These are phyloP conservation scores for Penicillium ochrochloron DNA, from an alignment of 495 filamentous ascomycete species.

Conservation along the genomic window DNA sequence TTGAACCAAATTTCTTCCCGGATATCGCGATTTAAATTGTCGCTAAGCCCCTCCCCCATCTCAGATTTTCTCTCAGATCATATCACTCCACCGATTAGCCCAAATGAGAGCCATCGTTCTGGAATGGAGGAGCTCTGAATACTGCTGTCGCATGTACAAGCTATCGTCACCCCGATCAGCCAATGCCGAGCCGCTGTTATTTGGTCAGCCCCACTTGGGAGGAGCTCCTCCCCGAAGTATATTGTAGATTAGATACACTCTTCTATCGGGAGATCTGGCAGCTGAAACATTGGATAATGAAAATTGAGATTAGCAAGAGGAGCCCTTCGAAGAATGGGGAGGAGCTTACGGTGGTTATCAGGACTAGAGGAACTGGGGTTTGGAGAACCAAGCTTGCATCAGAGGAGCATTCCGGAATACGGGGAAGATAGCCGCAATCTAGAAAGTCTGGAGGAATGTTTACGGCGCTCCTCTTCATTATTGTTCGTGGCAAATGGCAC, in stretches of 20 bases:
- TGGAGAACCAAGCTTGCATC: not conserved
- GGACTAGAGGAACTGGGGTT: not conserved
- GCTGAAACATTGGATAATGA: not conserved
- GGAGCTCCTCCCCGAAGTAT: conserved; percentile 22
- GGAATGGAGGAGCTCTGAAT: conserved; percentile 9
- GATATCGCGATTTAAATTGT: conserved; percentile 14
- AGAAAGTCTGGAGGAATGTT: not conserved
- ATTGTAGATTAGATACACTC: not conserved
- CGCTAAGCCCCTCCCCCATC: not conserved
- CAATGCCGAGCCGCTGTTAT: not conserved
- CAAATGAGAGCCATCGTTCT: not conserved
- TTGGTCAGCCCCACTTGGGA: conserved; percentile 13
- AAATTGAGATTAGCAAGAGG: not conserved
- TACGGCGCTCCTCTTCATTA: not conserved
- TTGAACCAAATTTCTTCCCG: not conserved
- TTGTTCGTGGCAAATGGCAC: not conserved
- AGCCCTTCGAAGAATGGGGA: not conserved
- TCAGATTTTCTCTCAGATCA: not conserved
- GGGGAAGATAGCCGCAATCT: not conserved
- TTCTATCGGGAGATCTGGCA: not conserved
- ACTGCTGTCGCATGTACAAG: not conserved
- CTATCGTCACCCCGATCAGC: not conserved
- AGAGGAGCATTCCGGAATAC: not conserved
- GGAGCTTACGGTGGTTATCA: not conserved
- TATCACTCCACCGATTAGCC: not conserved